Evolutionary conservation across 2,329 filamentous ascomycete genomes (phyloP).

Genomic region (Diaporthe nobilis): DNA sequence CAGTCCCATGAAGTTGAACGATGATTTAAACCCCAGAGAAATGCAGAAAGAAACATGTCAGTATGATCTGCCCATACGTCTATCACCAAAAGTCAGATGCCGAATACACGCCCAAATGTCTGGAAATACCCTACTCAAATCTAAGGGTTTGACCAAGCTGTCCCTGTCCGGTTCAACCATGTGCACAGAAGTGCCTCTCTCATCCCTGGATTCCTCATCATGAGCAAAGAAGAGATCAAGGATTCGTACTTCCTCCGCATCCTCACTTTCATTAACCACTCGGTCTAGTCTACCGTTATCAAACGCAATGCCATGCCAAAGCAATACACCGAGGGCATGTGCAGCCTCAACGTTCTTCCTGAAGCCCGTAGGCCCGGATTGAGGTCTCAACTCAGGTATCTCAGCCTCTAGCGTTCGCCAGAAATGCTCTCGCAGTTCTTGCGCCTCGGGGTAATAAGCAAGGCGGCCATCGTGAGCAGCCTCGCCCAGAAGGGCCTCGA

Average conservation of each 20-base stretch:
- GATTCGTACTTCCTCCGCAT: slow-evolving; percentile 67
- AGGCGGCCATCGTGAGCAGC: slow-evolving; percentile 53
- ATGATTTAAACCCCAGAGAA: too few species aligned
- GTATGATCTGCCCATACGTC: neutral
- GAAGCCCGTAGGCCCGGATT: slow-evolving; percentile 13
- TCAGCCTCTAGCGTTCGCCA: slow-evolving; percentile 59
- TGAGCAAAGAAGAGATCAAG: slow-evolving; percentile 55
- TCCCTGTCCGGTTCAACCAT: too few species aligned
- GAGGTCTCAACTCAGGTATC: slow-evolving; percentile 51
- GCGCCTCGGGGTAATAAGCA: slow-evolving; percentile 60
- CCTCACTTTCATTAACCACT: slow-evolving; percentile 64
- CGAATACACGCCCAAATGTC: neutral
- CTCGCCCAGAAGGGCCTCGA: slow-evolving; percentile 71
- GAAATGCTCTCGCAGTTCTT: slow-evolving; percentile 61
- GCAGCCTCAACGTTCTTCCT: slow-evolving; percentile 57
- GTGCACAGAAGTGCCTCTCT: neutral
- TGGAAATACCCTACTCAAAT: neutral
- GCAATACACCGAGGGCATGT: slow-evolving; percentile 66
- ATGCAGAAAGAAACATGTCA: too few species aligned
- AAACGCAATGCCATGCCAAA: slow-evolving; percentile 76
- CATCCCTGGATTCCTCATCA: neutral
- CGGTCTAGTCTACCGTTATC: slow-evolving; percentile 72
- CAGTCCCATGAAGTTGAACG: neutral
- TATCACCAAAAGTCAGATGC: neutral
- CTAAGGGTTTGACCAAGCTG: neutral